Base-by-base conservation (phyloP, 129 eudicot species). In the Flaveria bidentis region DNA sequence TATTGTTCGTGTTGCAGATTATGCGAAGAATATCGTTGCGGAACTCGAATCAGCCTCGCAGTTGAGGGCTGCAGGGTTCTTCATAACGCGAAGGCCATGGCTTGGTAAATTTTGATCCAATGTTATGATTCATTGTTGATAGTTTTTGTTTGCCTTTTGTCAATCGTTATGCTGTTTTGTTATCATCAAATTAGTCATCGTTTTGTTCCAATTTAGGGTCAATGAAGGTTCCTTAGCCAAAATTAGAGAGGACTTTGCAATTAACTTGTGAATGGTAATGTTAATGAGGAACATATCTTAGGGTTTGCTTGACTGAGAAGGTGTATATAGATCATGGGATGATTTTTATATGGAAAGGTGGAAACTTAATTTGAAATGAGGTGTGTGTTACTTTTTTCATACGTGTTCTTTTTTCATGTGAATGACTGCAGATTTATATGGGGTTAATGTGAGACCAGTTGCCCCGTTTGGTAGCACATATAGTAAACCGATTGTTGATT, bases 71-170 rank as follows among this genome's bases (percentile, higher is more conserved):
- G 93, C 98, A 36, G 96, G 88, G 6, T 94, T 85, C 87, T 81
- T 87, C 56, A 81, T 89, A 2, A n/a, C 97, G 16, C 90, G 87
- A 51, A 87, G 98, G 81, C 98, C 98, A n/a, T 94, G 98, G 98
- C 97, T 94, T 70, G 98, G 97, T 94, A 88, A 45, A 58, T 23
- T 42, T 55, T 17, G 18, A 4, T 78, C 28, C 57, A 12, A 53
- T 63, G 4, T 41, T 25, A 42, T 73, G 23, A 28, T 65, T 16
- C 18, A 22, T 20, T 30, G 42, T 57, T 55, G 5, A 4, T 81
- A 23, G 9, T 47, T 4, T 9, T 39, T 8, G 17, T 78, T 47
- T 22, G 13, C 20, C 16, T 42, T 74, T 50, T 28, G n/a, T 33
- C 2, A 25, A 52, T 23, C 9, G 4, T 30, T 36, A 33, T 12